Evolutionary conservation across 2,329 filamentous ascomycete genomes (phyloP), one percentile per base, ranked within the genome.

Genomic region (Trichoderma arundinaceum): DNA sequence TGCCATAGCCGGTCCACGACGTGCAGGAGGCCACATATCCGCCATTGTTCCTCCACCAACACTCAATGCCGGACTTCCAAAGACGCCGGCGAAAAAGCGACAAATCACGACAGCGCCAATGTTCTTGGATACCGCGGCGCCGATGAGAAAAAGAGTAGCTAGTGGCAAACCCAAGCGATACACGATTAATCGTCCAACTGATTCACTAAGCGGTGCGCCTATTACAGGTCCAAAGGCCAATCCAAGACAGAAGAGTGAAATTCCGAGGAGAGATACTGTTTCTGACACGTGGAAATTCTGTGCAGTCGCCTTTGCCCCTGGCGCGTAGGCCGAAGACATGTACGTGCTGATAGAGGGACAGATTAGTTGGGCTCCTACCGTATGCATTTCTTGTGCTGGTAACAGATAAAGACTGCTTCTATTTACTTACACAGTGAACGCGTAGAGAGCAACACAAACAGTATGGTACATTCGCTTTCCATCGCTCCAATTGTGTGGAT

Each of bases 141-240:
- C 77, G 12, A 88, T 78, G 65, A 86, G 88, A 77, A 90, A 92
- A 10, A 92, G 67, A 15, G 87, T 78, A 71, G 90, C 91, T 2
- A 92, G 76, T 13, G 81, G 76, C 74, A 92, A 92, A 0, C 89
- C 91, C 13, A 82, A 76, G 4, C 92, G 76, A 72, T 92, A 93
- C 65, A 93, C 88, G 3, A 86, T 88, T 48, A 90, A 84, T 44
- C 90, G 84, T 4, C 90, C 90, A 0, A 84, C 72, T 0, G 78
- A 81, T 71, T 93, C 90, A 19, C 88, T 91, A 71, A 92, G 91
- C 0, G 87, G 88, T 0, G 88, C 90, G 87, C 89, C 92, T 88
- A 90, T 92, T 1, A 93, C 80, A 0, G 90, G 90, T 67, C 91
- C 92, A 38, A 92, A 89, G 17, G 86, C 85, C 88, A 92, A 89